Conservation (phyloP, 78 protist genomes). For the Dictyostelium firmibasis region DNA sequence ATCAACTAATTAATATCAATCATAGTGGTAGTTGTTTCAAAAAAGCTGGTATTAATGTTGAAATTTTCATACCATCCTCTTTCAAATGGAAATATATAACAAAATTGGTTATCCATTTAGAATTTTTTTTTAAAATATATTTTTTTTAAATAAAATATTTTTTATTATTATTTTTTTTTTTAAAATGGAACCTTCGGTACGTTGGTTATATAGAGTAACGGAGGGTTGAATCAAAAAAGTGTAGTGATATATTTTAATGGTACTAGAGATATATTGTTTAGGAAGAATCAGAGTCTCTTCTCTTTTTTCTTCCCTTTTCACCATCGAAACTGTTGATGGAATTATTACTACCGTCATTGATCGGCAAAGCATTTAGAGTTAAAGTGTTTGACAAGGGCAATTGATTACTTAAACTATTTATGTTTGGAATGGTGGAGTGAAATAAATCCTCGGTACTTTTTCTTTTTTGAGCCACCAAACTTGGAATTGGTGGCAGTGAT, state of each 20-base stretch:
- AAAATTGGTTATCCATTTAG: too few relatives aligned
- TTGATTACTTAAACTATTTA: neutral
- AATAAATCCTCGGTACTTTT: neutral
- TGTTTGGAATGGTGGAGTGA: neutral
- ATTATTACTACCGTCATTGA: neutral
- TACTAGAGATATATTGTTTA: neutral
- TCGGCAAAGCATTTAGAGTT: neutral
- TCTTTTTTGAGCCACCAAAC: neutral
- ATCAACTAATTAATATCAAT: too few relatives aligned
- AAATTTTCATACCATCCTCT: too few relatives aligned
- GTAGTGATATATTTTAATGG: neutral
- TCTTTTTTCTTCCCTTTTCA: neutral
- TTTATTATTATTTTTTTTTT: neutral
- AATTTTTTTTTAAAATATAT: too few relatives aligned
- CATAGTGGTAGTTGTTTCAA: too few relatives aligned
- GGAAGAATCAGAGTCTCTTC: conserved; percentile 1
- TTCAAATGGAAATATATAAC: too few relatives aligned
- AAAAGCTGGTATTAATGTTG: too few relatives aligned
- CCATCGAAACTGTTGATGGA: neutral
- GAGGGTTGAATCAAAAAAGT: neutral
- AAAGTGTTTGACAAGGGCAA: too few relatives aligned
- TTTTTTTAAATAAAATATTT: too few relatives aligned
- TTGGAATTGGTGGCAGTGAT: neutral
- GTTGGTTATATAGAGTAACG: neutral
- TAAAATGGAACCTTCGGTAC: neutral